Percentiles rank a stretch among this genome's conserved stretches.
phyloP scores from a whole-genome alignment of 495 filamentous ascomycete genomes.

The Neurospora pannonica region DNA sequence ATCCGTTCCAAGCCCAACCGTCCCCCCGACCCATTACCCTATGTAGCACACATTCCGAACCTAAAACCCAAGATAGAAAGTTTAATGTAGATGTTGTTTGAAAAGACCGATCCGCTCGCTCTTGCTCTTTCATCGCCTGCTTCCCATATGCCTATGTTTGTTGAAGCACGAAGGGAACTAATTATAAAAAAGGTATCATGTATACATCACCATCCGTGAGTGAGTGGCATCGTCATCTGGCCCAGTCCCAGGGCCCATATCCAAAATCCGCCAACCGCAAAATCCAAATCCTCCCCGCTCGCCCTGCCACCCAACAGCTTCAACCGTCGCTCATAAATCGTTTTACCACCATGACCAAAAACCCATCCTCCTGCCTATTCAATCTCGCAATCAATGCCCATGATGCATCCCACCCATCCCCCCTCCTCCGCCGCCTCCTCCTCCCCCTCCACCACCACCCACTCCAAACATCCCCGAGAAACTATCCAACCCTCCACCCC shows the following conservation, averaged over 20 bases:
- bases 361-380: too few relatives aligned
- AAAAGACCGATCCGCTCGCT: background rate
- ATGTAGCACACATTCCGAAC: too few relatives aligned
- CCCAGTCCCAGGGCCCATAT: background rate
- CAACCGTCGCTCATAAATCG: background rate
- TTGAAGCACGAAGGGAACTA: background rate
- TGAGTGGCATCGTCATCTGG: background rate
- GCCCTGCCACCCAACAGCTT: background rate
- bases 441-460: conserved; percentile 12
- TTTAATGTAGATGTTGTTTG: background rate
- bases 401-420: conserved; percentile 20
- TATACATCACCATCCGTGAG: background rate
- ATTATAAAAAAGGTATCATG: background rate
- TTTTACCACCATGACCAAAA: too few relatives aligned
- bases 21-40: too few relatives aligned
- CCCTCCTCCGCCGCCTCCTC: conserved; percentile 8
- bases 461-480: conserved; percentile 33
- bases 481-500: conserved; percentile 25
- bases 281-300: background rate
- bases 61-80: too few relatives aligned
- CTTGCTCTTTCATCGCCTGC: background rate
- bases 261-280: background rate
- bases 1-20: too few relatives aligned
- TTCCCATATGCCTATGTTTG: background rate
- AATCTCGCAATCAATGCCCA: too few relatives aligned